A percentile compares a stretch with the other conserved stretches of the same genome.
Conservation (phyloP, 176 grass and related monocot species). For the Avena atlantica region DNA sequence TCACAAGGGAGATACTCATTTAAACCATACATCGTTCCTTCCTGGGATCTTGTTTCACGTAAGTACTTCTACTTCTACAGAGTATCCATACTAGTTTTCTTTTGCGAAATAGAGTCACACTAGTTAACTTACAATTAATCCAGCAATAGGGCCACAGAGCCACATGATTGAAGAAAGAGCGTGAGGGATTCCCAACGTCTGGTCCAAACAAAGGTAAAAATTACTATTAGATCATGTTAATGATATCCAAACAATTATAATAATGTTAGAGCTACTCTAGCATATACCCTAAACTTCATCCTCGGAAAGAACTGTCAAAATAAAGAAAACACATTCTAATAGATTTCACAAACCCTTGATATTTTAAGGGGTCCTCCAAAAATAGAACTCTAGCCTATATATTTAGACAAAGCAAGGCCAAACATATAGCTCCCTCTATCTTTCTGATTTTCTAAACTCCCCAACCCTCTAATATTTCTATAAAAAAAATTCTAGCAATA, state of each 20-base stretch:
- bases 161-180: constrained; percentile 83
- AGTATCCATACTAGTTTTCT: background rate
- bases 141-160: constrained; percentile 81
- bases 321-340: background rate
- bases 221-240: background rate
- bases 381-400: background rate
- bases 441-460: background rate
- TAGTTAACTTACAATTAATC: constrained; percentile 75
- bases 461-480: background rate
- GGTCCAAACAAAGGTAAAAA: constrained; percentile 20
- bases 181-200: constrained; percentile 82
- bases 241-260: background rate
- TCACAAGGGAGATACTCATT: background rate
- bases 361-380: background rate
- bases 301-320: background rate
- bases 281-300: too few relatives aligned
- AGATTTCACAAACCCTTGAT: background rate
- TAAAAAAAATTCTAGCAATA: background rate
- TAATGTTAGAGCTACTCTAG: too few relatives aligned
- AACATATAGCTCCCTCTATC: background rate
- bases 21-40: background rate
- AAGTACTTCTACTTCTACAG: background rate
- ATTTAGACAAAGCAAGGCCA: background rate
- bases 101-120: background rate
- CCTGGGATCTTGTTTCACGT: background rate